Conservation (phyloP, 23 red algal genomes). For the Gracilaria domingensis region DNA sequence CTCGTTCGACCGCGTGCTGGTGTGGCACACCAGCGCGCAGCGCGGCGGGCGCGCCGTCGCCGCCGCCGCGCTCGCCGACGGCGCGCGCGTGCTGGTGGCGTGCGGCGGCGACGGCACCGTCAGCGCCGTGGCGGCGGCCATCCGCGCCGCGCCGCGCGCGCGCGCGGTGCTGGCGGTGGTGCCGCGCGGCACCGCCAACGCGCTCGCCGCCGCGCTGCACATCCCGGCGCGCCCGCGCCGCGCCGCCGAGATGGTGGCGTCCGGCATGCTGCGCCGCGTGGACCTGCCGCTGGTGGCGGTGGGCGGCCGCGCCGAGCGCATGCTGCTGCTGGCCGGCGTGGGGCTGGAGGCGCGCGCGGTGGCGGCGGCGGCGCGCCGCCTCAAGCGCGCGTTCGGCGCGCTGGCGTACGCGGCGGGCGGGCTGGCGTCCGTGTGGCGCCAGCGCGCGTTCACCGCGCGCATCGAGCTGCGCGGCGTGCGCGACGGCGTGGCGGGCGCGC, state of each 20-base stretch:
- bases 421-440: constrained; percentile 32
- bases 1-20: constrained; percentile 41
- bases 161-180: constrained; percentile 52
- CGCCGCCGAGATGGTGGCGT: constrained; percentile 47
- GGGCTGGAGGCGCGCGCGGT: constrained; percentile 65
- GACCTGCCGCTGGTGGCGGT: constrained; percentile 44
- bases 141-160: not conserved
- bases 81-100: constrained; percentile 52
- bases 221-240: constrained; percentile 45
- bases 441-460: constrained; percentile 18
- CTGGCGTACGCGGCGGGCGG: constrained; percentile 54
- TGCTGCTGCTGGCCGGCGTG: constrained; percentile 71
- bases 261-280: constrained; percentile 22
- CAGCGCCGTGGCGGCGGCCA: constrained; percentile 45
- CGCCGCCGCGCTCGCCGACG: constrained; percentile 50
- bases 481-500: constrained; percentile 25
- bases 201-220: constrained; percentile 64
- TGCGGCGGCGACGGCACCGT: constrained; percentile 76
- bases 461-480: constrained; percentile 35
- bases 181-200: constrained; percentile 79
- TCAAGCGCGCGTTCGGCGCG: constrained; percentile 46
- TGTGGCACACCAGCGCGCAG: constrained; percentile 46
- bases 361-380: constrained; percentile 14
- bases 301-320: not conserved
- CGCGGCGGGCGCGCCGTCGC: constrained; percentile 27